A percentile compares a stretch with the other conserved stretches of the same genome.
These are phyloP conservation scores for Yarrowia sp. DNA, from an alignment of 805 yeast genomes.

Conservation along the genomic window DNA sequence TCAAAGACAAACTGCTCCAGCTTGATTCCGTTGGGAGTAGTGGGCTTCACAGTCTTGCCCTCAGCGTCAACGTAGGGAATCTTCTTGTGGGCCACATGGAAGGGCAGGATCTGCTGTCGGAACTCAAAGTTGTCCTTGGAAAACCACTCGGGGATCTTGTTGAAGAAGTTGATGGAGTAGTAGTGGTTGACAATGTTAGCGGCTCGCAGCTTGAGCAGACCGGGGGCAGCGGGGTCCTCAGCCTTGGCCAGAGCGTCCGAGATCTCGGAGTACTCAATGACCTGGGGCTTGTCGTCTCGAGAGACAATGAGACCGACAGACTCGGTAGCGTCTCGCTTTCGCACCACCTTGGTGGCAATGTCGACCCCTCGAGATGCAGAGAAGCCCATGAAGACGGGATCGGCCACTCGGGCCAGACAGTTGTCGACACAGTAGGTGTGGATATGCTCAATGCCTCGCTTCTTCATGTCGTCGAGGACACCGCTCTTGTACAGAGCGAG, in stretches of 20 bases:
- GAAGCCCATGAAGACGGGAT: slow-evolving; percentile 88
- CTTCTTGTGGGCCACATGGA: slow-evolving; percentile 92
- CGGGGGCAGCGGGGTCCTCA: slow-evolving; percentile 59
- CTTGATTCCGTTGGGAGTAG: slow-evolving; percentile 86
- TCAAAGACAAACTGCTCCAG: slow-evolving; percentile 97
- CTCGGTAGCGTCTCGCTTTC: slow-evolving; percentile 87
- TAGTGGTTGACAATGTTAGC: slow-evolving; percentile 98
- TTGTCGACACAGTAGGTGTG: slow-evolving; percentile 99
- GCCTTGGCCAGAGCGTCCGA: slow-evolving; percentile 73
- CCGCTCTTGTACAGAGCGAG: slow-evolving; percentile 73
- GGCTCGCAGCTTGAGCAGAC: slow-evolving; percentile 76
- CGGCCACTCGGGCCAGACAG: slow-evolving; percentile 88
- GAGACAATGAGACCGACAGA: slow-evolving; percentile 89
- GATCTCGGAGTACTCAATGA: slow-evolving; percentile 94
- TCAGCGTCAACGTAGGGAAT: slow-evolving; percentile 64
- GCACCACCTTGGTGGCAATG: slow-evolving; percentile 91
- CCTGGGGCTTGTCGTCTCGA: slow-evolving; percentile 71
- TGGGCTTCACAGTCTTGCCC: slow-evolving; percentile 64
- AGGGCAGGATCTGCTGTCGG: slow-evolving; percentile 71
- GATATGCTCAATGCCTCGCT: slow-evolving; percentile 79
- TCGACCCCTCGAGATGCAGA: slow-evolving; percentile 70
- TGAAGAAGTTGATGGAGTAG: slow-evolving; percentile 80
- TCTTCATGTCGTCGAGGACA: slow-evolving; percentile 69
- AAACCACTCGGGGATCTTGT: slow-evolving; percentile 67
- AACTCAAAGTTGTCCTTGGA: slow-evolving; percentile 47